A percentile compares a stretch with the other conserved stretches of the same genome.
These are phyloP conservation scores for Nosema muscidifuracis DNA, from an alignment of 371 early-diverging fungal genomes.

Conservation along the genomic window DNA sequence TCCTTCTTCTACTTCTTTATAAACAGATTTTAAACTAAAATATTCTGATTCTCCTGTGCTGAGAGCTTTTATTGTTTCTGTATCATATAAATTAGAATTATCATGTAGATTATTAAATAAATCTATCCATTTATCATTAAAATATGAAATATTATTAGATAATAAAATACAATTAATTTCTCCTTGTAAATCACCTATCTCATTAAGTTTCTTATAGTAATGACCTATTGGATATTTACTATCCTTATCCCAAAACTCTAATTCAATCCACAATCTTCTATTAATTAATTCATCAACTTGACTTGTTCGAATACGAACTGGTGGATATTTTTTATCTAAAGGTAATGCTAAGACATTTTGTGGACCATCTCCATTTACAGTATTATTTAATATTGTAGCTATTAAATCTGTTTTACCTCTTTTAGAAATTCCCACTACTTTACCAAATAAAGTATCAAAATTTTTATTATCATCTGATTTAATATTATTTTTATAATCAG, in stretches of 20 bases:
- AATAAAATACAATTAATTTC: conserved; percentile 42
- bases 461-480: not conserved
- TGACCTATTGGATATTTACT: conserved; percentile 45
- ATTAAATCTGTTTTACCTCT: conserved; percentile 22
- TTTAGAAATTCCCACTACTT: conserved; percentile 46
- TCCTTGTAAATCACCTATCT: conserved; percentile 32
- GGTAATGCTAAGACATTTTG: conserved; percentile 41
- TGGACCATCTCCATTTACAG: conserved; percentile 15
- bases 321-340: conserved; percentile 46
- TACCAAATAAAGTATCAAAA: conserved; percentile 14
- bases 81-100: not conserved
- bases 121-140: conserved; percentile 17
- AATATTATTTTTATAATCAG: not conserved
- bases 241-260: conserved; percentile 40
- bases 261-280: conserved; percentile 30
- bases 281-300: conserved; percentile 20
- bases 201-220: conserved; percentile 21
- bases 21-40: conserved; percentile 5
- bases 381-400: conserved; percentile 27
- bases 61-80: not conserved
- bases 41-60: not conserved
- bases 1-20: conserved; percentile 18
- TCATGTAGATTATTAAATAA: not conserved
- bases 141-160: conserved; percentile 36
- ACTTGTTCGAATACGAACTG: conserved; percentile 26